Percentiles rank a stretch among this genome's conserved stretches.
phyloP scores from a whole-genome alignment of 306 rosid species.

The Arachis stenosperma region DNA sequence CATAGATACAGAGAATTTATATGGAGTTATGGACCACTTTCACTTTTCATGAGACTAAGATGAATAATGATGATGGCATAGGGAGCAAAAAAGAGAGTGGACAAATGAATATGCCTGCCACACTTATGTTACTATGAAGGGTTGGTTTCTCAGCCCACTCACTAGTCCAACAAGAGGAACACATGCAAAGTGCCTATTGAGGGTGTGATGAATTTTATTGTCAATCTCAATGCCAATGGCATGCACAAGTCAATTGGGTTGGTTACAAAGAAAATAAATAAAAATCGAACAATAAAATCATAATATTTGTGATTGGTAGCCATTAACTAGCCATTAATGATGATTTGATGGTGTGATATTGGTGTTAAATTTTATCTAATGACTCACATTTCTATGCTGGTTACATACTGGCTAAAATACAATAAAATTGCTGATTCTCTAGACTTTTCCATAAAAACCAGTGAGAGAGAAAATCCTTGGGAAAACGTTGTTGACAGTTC shows the following conservation, averaged over 20 bases:
- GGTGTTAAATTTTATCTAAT: no score
- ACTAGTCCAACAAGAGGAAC: constrained; percentile 42
- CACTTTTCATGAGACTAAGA: constrained; percentile 35
- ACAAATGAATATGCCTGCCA: constrained; percentile 65
- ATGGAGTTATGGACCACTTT: background rate
- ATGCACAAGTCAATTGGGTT: constrained; percentile 40
- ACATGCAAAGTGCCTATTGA: constrained; percentile 33
- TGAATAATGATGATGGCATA: constrained; percentile 45
- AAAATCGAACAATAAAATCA: no score
- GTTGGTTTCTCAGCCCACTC: constrained; percentile 51
- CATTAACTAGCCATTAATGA: no score
- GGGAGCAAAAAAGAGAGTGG: constrained; percentile 53
- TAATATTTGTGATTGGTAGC: no score
- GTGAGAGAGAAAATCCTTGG: background rate
- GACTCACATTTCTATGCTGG: no score
- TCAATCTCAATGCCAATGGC: constrained; percentile 27
- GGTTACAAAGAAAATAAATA: no score
- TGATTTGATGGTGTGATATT: no score
- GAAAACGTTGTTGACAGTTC: constrained; percentile 36
- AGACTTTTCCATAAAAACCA: background rate
- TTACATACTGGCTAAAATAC: no score
- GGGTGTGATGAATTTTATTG: constrained; percentile 3
- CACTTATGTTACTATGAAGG: constrained; percentile 51
- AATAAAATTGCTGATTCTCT: no score
- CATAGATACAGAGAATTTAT: background rate